Evolutionary conservation across 1,284 basidiomycete species (phyloP), one percentile per base, ranked within the genome.

Genomic region (Pseudozyma thailandica): DNA sequence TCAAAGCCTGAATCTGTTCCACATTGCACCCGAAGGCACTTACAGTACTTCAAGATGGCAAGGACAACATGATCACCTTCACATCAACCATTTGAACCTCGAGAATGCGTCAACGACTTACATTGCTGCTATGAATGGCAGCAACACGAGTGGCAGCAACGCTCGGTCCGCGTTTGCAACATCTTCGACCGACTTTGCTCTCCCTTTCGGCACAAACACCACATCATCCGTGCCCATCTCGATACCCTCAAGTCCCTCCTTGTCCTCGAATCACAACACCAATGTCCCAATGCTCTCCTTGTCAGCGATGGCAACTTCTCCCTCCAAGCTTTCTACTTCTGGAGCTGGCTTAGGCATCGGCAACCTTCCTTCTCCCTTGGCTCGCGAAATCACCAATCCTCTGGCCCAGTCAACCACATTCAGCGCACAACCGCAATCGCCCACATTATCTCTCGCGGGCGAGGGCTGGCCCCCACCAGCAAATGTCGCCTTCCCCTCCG

Each of bases 101-200:
- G n/a, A n/a, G n/a, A n/a, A n/a, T n/a, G n/a, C n/a, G n/a, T n/a
- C n/a, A n/a, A n/a, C n/a, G n/a, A n/a, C n/a, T n/a, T n/a, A n/a
- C n/a, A n/a, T 39, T 23, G 44, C 25, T 47, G 30, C 43, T 16
- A 66, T 66, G 63, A 48, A 51, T 20, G 42, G 30, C 27, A 44
- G 38, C 21, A 35, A 44, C 26, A 47, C 3, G 16, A 37, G 26
- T 26, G 38, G 15, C 25, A 38, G 31, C 28, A 41, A 52, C n/a
- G 35, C 42, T 18, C 41, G 63, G 18, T 45, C 56, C 3, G 44
- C 56, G 13, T 72, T 72, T 27, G 46, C 56, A 4, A 68, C 70
- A 16, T 68, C 64, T 37, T 66, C 58, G 3, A 38, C 70, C 47
- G 70, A 73, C 54, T 73, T 73, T 64, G 64, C 60, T 9, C 65